Percentiles rank a stretch among this genome's conserved stretches.
phyloP scores from a whole-genome alignment of 805 yeast species.

The Wickerhamiella galacta region DNA sequence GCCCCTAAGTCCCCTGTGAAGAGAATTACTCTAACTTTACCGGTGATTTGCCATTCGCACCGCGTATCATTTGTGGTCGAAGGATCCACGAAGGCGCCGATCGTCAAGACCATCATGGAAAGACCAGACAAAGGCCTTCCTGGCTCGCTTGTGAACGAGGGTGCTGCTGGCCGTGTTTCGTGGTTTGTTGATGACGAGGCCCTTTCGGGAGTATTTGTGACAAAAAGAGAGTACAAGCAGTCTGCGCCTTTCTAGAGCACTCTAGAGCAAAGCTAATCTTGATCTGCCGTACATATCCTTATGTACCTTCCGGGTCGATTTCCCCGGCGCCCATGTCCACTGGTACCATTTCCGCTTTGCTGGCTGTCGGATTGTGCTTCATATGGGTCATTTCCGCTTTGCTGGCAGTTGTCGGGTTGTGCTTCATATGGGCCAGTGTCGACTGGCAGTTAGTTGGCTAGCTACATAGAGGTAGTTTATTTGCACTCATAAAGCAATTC shows the following conservation, averaged over 20 bases:
- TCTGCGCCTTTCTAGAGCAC: conserved; percentile 26
- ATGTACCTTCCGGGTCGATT: too few relatives aligned
- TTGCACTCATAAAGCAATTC: background rate
- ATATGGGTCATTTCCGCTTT: too few relatives aligned
- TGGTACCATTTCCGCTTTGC: too few relatives aligned
- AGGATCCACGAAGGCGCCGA: conserved; percentile 89
- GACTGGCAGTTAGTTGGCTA: background rate
- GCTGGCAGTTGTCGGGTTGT: too few relatives aligned
- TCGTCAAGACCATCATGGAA: conserved; percentile 81
- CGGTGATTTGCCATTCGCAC: conserved; percentile 87
- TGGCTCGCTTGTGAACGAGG: conserved; percentile 80
- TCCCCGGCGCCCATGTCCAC: too few relatives aligned
- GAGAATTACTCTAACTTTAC: conserved; percentile 80
- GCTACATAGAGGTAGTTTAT: background rate
- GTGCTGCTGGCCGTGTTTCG: conserved; percentile 89
- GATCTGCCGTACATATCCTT: too few relatives aligned
- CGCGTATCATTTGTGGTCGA: conserved; percentile 90
- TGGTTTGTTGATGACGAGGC: conserved; percentile 98
- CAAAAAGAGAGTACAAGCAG: conserved; percentile 55
- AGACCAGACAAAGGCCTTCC: conserved; percentile 95
- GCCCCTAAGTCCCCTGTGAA: conserved; percentile 81
- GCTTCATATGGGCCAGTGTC: too few relatives aligned
- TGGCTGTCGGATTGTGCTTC: too few relatives aligned
- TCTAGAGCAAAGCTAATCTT: too few relatives aligned
- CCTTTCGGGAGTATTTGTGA: conserved; percentile 56